Conservation (phyloP, 208 protist species). For the Strigomonas culicis region DNA sequence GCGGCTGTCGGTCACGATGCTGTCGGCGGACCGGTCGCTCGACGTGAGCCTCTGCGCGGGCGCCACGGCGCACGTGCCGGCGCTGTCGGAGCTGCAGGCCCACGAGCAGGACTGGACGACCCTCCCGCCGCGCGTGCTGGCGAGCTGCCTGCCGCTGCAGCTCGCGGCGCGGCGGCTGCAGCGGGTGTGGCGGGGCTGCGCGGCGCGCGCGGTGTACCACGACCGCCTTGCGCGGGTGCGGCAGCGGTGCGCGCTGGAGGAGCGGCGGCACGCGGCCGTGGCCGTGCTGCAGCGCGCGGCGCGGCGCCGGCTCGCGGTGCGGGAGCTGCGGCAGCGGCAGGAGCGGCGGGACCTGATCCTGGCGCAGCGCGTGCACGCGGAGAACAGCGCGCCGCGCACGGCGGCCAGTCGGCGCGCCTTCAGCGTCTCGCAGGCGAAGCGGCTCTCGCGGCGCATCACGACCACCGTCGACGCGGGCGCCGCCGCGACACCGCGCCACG, state of each 20-base stretch:
- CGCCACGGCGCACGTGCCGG: too few relatives aligned
- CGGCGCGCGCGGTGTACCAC: conserved; percentile 7
- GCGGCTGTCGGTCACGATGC: too few relatives aligned
- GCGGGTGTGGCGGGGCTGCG: conserved; percentile 31
- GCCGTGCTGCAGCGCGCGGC: conserved; percentile 31
- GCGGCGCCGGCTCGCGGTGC: conserved; percentile 21
- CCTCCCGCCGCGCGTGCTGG: conserved; percentile 7
- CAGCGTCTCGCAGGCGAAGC: background rate
- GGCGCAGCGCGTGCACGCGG: conserved; percentile 9
- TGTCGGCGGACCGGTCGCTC: too few relatives aligned
- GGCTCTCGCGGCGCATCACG: background rate
- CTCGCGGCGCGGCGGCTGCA: conserved; percentile 35
- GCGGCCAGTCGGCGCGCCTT: background rate
- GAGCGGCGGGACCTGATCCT: conserved; percentile 2
- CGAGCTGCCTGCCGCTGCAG: conserved; percentile 28
- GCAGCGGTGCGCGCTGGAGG: conserved; percentile 3
- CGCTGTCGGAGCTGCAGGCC: background rate
- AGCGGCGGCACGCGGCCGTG: conserved; percentile 20
- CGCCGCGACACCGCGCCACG: background rate
- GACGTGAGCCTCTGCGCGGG: too few relatives aligned
- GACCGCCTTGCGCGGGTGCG: background rate
- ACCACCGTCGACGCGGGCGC: background rate
- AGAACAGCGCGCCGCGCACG: conserved; percentile 2
- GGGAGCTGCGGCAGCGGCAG: background rate
- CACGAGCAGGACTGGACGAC: conserved; percentile 10